Evolutionary conservation across 2,329 filamentous ascomycete species (phyloP).

Genomic region (Pestalotiopsis sp.): DNA sequence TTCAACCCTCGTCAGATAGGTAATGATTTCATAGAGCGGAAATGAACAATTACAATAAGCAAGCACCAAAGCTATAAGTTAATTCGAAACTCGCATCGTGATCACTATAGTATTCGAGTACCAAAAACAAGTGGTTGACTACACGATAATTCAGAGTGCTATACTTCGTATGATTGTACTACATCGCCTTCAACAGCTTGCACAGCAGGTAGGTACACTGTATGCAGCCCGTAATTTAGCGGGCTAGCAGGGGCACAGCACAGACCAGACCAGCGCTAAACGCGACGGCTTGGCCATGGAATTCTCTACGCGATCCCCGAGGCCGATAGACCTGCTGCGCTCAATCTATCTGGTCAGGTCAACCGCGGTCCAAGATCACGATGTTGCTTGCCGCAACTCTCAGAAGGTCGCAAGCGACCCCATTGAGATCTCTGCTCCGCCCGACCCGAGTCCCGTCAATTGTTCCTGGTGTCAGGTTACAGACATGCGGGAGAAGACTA

Average conservation of each 20-base stretch:
- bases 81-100: too few relatives aligned
- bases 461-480: background rate
- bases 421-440: conserved; percentile 12
- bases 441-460: conserved; percentile 8
- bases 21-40: background rate
- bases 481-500: conserved; percentile 18
- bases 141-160: too few relatives aligned
- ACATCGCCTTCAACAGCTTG: too few relatives aligned
- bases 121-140: background rate
- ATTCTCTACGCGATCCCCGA: background rate
- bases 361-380: background rate
- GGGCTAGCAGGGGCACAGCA: background rate
- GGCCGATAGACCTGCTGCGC: background rate
- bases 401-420: conserved; percentile 19
- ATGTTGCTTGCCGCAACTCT: conserved; percentile 25
- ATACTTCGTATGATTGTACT: background rate
- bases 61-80: background rate
- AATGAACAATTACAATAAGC: background rate
- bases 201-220: too few relatives aligned
- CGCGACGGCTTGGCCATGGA: background rate
- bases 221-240: background rate
- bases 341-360: background rate
- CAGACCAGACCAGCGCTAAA: conserved; percentile 3
- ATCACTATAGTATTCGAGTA: too few relatives aligned
- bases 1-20: background rate